Evolutionary conservation across 2,329 filamentous ascomycete species (phyloP).

Genomic region (Cadophora gregata): DNA sequence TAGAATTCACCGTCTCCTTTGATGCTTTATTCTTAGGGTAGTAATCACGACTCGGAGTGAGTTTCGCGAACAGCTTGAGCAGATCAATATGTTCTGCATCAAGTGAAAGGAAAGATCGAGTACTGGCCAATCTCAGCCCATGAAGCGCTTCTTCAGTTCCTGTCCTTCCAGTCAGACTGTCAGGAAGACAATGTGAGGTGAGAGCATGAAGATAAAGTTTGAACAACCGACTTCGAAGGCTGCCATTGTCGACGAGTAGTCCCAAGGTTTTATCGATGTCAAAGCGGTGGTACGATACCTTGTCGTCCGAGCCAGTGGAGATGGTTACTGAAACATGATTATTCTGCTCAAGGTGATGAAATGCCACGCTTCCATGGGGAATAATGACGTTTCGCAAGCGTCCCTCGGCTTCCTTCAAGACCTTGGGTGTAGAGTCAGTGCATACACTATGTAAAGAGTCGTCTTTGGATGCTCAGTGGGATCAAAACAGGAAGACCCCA

Average conservation of each 20-base stretch:
- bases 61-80: slow-evolving; percentile 47
- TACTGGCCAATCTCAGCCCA: slow-evolving; percentile 55
- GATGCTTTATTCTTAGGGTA: slow-evolving; percentile 54
- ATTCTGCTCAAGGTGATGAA: slow-evolving; percentile 5
- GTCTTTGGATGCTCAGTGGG: too few relatives aligned
- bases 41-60: slow-evolving; percentile 52
- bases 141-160: slow-evolving; percentile 60
- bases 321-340: slow-evolving; percentile 49
- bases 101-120: slow-evolving; percentile 54
- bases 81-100: slow-evolving; percentile 45
- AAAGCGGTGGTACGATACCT: slow-evolving; percentile 50
- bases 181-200: slow-evolving; percentile 55
- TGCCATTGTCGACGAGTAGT: slow-evolving; percentile 56
- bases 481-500: too few relatives aligned
- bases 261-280: slow-evolving; percentile 56
- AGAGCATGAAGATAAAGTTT: slow-evolving; percentile 59
- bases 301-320: slow-evolving; percentile 4
- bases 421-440: slow-evolving; percentile 16
- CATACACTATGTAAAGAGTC: not conserved
- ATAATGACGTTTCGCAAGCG: slow-evolving; percentile 47
- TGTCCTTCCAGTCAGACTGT: slow-evolving; percentile 46
- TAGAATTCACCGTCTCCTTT: not conserved
- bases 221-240: slow-evolving; percentile 57
- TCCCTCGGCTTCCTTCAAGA: slow-evolving; percentile 47
- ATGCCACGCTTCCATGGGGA: slow-evolving; percentile 45